Conservation (phyloP, 2,329 filamentous ascomycete species). For the Exutisphaerella laricina region DNA sequence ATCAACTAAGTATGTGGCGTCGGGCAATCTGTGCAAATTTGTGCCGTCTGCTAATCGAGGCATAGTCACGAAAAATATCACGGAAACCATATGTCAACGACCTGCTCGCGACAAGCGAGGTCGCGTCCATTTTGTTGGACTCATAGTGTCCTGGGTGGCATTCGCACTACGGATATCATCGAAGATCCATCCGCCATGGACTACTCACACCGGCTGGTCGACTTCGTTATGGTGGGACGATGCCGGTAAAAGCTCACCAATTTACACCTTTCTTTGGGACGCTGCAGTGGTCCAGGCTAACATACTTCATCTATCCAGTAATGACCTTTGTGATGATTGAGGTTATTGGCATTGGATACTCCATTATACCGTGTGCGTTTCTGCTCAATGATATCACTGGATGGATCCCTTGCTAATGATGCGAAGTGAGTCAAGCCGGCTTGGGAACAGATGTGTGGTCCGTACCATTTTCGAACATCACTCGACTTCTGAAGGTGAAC, state of each 20-base stretch:
- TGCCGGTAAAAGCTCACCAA: too few relatives aligned
- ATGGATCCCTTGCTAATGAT: too few relatives aligned
- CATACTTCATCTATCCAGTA: too few relatives aligned
- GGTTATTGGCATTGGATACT: background rate
- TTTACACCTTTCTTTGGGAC: too few relatives aligned
- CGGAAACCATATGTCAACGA: conserved; percentile 12
- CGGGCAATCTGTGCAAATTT: background rate
- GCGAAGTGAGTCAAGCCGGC: conserved; percentile 1
- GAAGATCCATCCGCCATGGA: conserved; percentile 11
- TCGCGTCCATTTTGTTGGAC: conserved; percentile 7
- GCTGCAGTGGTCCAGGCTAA: too few relatives aligned
- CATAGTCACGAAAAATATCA: conserved; percentile 15
- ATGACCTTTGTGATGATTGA: conserved; percentile 11
- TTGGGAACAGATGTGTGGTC: conserved; percentile 15
- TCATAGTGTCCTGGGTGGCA: conserved; percentile 9
- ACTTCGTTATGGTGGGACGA: conserved; percentile 16
- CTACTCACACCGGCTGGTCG: background rate
- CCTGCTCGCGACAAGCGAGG: conserved; percentile 6
- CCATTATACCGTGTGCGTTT: conserved; percentile 6
- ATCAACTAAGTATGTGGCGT: conserved; percentile 8
- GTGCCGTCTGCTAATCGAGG: background rate
- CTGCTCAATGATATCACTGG: too few relatives aligned
- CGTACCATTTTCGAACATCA: conserved; percentile 11
- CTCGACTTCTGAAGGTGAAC: conserved; percentile 7
- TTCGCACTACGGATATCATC: conserved; percentile 12